Evolutionary conservation across 352 stramenopile genomes (phyloP), one percentile per base, ranked within the genome.

Genomic region (Albugo laibachii): DNA sequence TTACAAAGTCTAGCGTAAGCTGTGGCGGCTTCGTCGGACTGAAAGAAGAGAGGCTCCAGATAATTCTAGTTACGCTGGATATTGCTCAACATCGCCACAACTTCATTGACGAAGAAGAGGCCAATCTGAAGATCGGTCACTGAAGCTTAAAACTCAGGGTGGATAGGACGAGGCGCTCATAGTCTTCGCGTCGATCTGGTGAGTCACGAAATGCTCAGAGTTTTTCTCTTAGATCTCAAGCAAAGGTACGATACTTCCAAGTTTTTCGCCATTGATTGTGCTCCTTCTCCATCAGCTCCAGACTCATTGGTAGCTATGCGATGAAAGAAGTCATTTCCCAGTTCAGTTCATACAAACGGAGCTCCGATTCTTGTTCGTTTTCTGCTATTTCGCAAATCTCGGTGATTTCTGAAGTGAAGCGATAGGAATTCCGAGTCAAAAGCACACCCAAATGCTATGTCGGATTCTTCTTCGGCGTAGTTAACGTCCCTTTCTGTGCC

Each of bases 51-150:
- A n/a, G 91, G 91, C 56, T 97, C 92, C 15, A 97, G 56, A 56
- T 97, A 97, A 40, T 78, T 95, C 92, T 91, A 97, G 15, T 81
- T 95, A 13, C 88, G 69, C 59, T 97, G 92, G 34, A 98, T 97
- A 49, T 97, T 87, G 11, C 78, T 76, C n/a, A 97, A 57, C 10
- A 97, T 66, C 0, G 89, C 62, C 11, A 96, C 93, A 1, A 97
- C 84, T 75, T 98, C 92, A 49, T 85, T 91, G 24, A 94, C 71
- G 6, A 67, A 82, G 1, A 76, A 82, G 6, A 97, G 61, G 12
- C 74, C 76, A 16, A 78, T 63, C 46, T 97, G 87, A 44, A 94
- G 84, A 50, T 61, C 70, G 24, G 77, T 67, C 8, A 97, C 86
- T 37, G 94, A 75, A 20, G 72, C 63, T 53, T 97, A 76, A 62